phyloP scores from a whole-genome alignment of 768 basidiomycete genomes.

The Rhizopogon vulgaris region DNA sequence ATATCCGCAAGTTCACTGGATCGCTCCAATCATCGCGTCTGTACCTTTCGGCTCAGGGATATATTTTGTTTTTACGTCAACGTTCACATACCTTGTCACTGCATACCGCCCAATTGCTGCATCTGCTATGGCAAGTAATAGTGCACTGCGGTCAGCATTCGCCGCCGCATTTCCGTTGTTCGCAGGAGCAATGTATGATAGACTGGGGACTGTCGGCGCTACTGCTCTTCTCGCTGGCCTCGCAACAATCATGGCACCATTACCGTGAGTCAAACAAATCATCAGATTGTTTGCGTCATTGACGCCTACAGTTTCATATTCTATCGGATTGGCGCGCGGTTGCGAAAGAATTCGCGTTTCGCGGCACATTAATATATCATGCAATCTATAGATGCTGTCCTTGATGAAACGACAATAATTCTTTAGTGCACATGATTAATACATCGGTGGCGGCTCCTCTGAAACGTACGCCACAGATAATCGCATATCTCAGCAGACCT shows the following conservation, averaged over 20 bases:
- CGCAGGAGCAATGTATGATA: constrained; percentile 43
- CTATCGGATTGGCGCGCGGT: constrained; percentile 37
- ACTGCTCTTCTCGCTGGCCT: constrained; percentile 67
- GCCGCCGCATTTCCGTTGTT: constrained; percentile 50
- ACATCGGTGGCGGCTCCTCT: background rate
- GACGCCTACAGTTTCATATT: constrained; percentile 38
- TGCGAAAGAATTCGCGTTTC: constrained; percentile 40
- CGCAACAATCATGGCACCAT: constrained; percentile 52
- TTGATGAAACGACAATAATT: background rate
- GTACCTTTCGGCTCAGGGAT: constrained; percentile 49
- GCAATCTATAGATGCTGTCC: background rate
- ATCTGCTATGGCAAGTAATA: constrained; percentile 66
- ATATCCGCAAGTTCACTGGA: constrained; percentile 40
- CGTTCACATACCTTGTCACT: constrained; percentile 54
- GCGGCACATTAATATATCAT: constrained; percentile 18
- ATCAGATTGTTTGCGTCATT: background rate
- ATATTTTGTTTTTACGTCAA: constrained; percentile 60
- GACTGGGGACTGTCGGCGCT: constrained; percentile 63
- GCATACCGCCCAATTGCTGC: constrained; percentile 47
- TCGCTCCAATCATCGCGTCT: constrained; percentile 39
- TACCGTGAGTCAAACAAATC: constrained; percentile 40
- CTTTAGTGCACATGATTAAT: background rate
- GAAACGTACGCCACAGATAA: background rate
- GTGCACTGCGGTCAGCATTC: constrained; percentile 40
- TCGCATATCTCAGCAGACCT: too few species aligned